These are phyloP conservation scores for Gracilaria vermiculophylla DNA, from an alignment of 23 red algal genomes.

Conservation along the genomic window DNA sequence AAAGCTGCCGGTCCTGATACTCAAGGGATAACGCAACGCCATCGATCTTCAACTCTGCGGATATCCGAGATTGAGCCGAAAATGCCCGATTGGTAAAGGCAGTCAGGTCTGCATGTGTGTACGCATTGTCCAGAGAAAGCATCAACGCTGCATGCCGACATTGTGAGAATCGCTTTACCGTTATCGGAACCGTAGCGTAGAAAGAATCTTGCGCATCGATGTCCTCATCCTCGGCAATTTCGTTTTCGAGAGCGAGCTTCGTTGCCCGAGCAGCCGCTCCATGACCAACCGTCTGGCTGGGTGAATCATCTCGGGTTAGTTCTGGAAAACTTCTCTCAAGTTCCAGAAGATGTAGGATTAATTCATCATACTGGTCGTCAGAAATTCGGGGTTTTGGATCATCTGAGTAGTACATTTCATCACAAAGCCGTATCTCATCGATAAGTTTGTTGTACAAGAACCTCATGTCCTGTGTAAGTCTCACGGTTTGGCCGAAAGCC, in stretches of 20 bases:
- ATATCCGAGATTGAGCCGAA: not conserved
- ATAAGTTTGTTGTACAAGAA: conserved; percentile 42
- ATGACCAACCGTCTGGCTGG: conserved; percentile 58
- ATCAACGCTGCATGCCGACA: conserved; percentile 50
- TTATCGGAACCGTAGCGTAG: conserved; percentile 16
- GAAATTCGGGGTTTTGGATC: conserved; percentile 53
- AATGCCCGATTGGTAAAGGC: conserved; percentile 44
- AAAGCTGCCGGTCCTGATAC: conserved; percentile 47
- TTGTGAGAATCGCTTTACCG: conserved; percentile 42
- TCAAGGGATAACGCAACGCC: conserved; percentile 70
- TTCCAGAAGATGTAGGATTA: conserved; percentile 61
- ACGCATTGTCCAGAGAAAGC: conserved; percentile 77
- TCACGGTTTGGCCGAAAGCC: not conserved
- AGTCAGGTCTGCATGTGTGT: conserved; percentile 39
- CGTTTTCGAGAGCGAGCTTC: conserved; percentile 34
- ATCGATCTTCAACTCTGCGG: conserved; percentile 73
- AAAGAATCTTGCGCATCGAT: conserved; percentile 37
- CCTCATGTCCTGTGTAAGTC: conserved; percentile 18
- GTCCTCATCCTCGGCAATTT: not conserved
- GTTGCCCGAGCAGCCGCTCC: conserved; percentile 46
- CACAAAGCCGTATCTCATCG: conserved; percentile 52
- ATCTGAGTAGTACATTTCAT: conserved; percentile 72
- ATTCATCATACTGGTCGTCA: conserved; percentile 82
- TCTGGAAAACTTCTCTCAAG: conserved; percentile 62
- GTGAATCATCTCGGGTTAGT: conserved; percentile 66